phyloP scores from a whole-genome alignment of 352 stramenopile species.

The Pythium plurisporium region DNA sequence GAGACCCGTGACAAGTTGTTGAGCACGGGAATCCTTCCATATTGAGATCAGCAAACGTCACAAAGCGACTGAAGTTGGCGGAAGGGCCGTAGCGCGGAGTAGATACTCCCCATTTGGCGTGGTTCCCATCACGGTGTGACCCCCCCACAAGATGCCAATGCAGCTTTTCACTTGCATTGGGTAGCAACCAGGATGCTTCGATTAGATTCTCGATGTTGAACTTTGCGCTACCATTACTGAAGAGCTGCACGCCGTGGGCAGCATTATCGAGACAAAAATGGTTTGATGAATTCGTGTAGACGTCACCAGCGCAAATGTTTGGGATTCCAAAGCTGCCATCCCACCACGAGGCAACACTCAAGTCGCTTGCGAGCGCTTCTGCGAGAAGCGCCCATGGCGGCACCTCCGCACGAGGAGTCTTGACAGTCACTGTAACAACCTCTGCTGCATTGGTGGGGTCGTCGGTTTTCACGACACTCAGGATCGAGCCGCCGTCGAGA shows the following conservation, averaged over 20 bases:
- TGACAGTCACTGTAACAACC: conserved; percentile 42
- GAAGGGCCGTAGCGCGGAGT: conserved; percentile 31
- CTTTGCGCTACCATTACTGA: conserved; percentile 40
- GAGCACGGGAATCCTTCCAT: conserved; percentile 85
- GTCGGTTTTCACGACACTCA: background rate
- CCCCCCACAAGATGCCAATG: conserved; percentile 67
- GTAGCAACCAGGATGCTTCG: conserved; percentile 45
- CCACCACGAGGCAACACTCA: conserved; percentile 81
- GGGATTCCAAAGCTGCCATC: conserved; percentile 67
- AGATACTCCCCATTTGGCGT: conserved; percentile 71
- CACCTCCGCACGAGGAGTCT: conserved; percentile 46
- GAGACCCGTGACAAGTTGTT: conserved; percentile 56
- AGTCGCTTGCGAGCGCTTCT: conserved; percentile 43
- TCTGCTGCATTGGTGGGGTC: too few relatives aligned
- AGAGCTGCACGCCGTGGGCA: conserved; percentile 31
- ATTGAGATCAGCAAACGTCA: conserved; percentile 75
- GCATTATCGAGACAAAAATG: conserved; percentile 59
- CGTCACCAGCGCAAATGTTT: conserved; percentile 67
- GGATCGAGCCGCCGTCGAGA: background rate
- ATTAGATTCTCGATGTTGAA: conserved; percentile 81
- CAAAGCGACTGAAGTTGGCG: conserved; percentile 8
- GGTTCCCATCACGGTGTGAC: conserved; percentile 44
- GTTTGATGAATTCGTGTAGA: conserved; percentile 34
- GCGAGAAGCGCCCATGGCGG: conserved; percentile 67
- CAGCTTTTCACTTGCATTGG: conserved; percentile 33